Conservation (phyloP, 2,329 filamentous ascomycete genomes). For the Apiospora marii region DNA sequence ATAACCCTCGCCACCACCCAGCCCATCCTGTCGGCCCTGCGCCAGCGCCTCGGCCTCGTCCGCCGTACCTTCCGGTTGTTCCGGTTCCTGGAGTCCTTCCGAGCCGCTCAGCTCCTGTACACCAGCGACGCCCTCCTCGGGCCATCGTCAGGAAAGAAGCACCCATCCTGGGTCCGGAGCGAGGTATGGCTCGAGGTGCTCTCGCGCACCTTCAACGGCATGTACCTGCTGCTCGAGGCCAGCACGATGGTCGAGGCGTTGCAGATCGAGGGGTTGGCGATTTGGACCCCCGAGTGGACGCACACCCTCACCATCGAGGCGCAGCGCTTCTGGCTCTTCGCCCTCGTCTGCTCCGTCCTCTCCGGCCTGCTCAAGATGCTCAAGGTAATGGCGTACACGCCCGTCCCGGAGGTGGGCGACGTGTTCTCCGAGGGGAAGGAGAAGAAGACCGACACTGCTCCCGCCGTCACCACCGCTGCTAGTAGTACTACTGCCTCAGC, state of each 20-base stretch:
- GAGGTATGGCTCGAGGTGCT: slow-evolving; percentile 61
- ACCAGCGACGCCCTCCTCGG: slow-evolving; percentile 25
- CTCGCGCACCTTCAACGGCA: slow-evolving; percentile 66
- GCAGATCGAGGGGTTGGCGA: slow-evolving; percentile 51
- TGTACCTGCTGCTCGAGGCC: slow-evolving; percentile 74
- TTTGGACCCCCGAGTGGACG: slow-evolving; percentile 61
- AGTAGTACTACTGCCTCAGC: slow-evolving; percentile 24
- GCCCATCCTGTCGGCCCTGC: slow-evolving; percentile 45
- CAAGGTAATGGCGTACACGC: slow-evolving; percentile 45
- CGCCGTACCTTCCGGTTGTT: slow-evolving; percentile 74
- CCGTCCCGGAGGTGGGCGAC: slow-evolving; percentile 43
- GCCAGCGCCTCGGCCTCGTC: slow-evolving; percentile 53
- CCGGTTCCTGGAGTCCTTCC: slow-evolving; percentile 70
- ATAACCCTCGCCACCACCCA: slow-evolving; percentile 37
- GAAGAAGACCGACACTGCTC: background rate
- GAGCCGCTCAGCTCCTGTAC: slow-evolving; percentile 56
- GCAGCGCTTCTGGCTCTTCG: slow-evolving; percentile 75
- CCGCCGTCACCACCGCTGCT: slow-evolving; percentile 11
- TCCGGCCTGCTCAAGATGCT: slow-evolving; percentile 51
- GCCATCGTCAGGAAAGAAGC: slow-evolving; percentile 12
- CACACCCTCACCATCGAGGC: slow-evolving; percentile 62
- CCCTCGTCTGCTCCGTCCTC: slow-evolving; percentile 60
- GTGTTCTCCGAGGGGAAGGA: slow-evolving; percentile 37
- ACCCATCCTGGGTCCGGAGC: slow-evolving; percentile 34
- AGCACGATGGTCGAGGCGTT: slow-evolving; percentile 65